These are phyloP conservation scores for Arachis monticola DNA, from an alignment of 331 rosid genomes.

Conservation along the genomic window DNA sequence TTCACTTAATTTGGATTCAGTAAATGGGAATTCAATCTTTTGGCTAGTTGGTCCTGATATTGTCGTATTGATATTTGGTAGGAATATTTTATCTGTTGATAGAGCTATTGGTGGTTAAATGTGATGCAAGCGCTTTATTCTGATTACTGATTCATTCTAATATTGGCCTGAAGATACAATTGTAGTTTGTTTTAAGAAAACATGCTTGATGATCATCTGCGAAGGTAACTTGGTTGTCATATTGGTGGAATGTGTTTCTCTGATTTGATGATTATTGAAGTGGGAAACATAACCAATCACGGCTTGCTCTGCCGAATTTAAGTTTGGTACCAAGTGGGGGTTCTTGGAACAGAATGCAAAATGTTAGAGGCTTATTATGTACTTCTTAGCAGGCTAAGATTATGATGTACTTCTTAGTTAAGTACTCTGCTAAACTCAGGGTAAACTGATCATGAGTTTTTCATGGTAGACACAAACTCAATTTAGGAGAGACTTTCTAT, in stretches of 20 bases:
- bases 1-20: slow-evolving; percentile 35
- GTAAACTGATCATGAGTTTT: not conserved
- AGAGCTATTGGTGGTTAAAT: not conserved
- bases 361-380: not conserved
- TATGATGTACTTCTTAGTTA: too few species aligned
- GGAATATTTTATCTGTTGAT: not conserved
- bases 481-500: not conserved
- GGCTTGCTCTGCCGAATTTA: not conserved
- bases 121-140: not conserved
- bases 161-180: not conserved
- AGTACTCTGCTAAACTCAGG: too few species aligned
- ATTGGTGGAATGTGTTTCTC: not conserved
- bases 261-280: not conserved
- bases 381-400: too few species aligned
- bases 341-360: not conserved
- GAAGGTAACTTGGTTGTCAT: not conserved
- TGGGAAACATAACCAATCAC: not conserved
- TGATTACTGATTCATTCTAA: not conserved
- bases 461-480: not conserved
- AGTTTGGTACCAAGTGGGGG: not conserved
- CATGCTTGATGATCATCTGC: not conserved
- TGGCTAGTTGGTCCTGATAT: slow-evolving; percentile 27
- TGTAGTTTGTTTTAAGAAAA: not conserved
- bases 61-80: slow-evolving; percentile 14
- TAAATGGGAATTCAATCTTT: slow-evolving; percentile 35